Evolutionary conservation across 2,329 filamentous ascomycete genomes (phyloP).

Genomic region (Pseudogymnoascus sp.): DNA sequence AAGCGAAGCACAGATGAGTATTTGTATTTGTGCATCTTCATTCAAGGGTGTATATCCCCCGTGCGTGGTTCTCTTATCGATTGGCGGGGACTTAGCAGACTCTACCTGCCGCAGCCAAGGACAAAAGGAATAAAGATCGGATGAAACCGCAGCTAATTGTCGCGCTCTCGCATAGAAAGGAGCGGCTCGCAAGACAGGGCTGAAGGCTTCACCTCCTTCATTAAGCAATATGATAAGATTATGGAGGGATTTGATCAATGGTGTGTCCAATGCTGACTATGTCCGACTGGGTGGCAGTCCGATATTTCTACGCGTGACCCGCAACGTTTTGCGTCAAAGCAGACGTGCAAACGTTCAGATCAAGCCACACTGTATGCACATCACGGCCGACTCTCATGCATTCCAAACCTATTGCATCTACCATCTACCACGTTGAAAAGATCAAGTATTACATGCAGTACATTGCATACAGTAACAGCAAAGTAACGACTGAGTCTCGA

Average conservation of each 20-base stretch:
- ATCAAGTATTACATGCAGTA: not conserved
- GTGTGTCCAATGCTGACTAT: not conserved
- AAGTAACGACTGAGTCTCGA: not conserved
- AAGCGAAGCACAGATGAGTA: not conserved
- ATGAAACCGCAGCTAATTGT: not conserved
- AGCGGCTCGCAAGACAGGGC: not conserved
- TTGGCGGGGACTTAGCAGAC: not conserved
- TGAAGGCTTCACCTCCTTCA: not conserved
- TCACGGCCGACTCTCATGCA: not conserved
- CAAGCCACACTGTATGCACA: not conserved
- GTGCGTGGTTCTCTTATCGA: not conserved
- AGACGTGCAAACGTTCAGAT: not conserved
- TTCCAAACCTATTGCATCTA: not conserved
- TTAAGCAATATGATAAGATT: slow-evolving; percentile 2
- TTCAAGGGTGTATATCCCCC: not conserved
- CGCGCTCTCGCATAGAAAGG: not conserved
- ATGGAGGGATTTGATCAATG: not conserved
- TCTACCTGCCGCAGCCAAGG: not conserved
- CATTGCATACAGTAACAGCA: not conserved
- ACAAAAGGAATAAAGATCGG: not conserved
- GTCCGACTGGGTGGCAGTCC: not conserved
- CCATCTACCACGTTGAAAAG: not conserved
- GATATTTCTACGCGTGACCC: not conserved
- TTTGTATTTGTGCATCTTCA: not conserved
- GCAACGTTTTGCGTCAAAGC: not conserved